phyloP scores from a whole-genome alignment of 805 yeast species.

The Candida dendrica region DNA sequence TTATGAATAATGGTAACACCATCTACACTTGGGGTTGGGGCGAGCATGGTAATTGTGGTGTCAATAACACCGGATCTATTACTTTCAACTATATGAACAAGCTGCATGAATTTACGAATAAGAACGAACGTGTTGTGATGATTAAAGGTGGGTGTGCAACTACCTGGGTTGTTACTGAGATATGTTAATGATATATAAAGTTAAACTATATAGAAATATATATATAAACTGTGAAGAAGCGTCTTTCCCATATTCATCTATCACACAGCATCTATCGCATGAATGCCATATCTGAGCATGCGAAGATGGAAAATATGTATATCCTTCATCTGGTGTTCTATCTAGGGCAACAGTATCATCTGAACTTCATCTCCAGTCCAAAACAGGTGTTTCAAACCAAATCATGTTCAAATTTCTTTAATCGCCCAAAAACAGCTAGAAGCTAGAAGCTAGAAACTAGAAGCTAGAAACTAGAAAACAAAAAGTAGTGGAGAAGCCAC shows the following conservation, averaged over 20 bases:
- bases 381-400: neutral
- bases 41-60: conserved; percentile 94
- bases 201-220: neutral
- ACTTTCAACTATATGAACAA: conserved; percentile 29
- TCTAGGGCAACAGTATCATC: conserved; percentile 61
- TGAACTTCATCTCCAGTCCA: neutral
- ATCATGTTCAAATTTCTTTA: conserved; percentile 2
- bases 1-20: conserved; percentile 18
- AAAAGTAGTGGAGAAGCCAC: too few relatives aligned
- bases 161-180: conserved; percentile 43
- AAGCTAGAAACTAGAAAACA: too few relatives aligned
- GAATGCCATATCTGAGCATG: conserved; percentile 11
- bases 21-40: conserved; percentile 97
- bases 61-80: conserved; percentile 8
- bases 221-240: conserved; percentile 52
- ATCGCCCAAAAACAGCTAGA: neutral
- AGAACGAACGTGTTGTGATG: conserved; percentile 18
- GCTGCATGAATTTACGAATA: conserved; percentile 24
- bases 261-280: conserved; percentile 20
- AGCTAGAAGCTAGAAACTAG: too few relatives aligned
- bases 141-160: conserved; percentile 64
- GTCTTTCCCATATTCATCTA: conserved; percentile 79
- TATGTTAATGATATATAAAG: neutral
- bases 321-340: conserved; percentile 38
- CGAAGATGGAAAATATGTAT: conserved; percentile 80